A percentile compares a stretch with the other conserved stretches of the same genome.
Evolutionary conservation across 2,329 filamentous ascomycete genomes (phyloP).

Genomic region (Dactylellina drechsleri): DNA sequence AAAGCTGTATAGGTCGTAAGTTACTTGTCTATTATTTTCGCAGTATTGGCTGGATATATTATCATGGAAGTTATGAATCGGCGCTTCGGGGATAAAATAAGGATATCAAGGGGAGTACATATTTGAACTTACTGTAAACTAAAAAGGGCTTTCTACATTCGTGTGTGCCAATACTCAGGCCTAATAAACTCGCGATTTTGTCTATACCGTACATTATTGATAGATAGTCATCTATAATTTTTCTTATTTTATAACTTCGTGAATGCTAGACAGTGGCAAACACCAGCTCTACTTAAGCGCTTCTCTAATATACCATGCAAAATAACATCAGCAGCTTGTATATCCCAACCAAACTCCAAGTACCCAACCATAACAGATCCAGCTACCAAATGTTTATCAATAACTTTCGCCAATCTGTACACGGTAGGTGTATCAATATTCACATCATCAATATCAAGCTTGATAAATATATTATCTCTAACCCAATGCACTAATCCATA

Average conservation of each 20-base stretch:
- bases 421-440: constrained; percentile 2
- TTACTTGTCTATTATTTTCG: neutral
- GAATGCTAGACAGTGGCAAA: too few relatives aligned
- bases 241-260: too few relatives aligned
- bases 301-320: too few relatives aligned
- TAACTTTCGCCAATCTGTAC: constrained; percentile 7
- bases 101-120: too few relatives aligned
- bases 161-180: too few relatives aligned
- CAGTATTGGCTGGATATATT: constrained; percentile 1
- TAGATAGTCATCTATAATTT: too few relatives aligned
- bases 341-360: neutral
- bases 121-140: too few relatives aligned
- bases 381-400: constrained; percentile 21
- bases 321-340: neutral
- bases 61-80: constrained; percentile 3
- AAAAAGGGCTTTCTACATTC: too few relatives aligned
- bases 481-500: constrained; percentile 32
- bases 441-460: constrained; percentile 28
- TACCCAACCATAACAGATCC: constrained; percentile 11
- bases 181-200: too few relatives aligned
- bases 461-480: constrained; percentile 37
- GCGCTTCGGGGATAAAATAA: neutral
- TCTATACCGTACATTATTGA: too few relatives aligned
- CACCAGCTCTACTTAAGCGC: too few relatives aligned
- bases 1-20: constrained; percentile 8